These are phyloP conservation scores for Phascolomyces articulosus DNA, from an alignment of 371 early-diverging fungal genomes.

Conservation along the genomic window DNA sequence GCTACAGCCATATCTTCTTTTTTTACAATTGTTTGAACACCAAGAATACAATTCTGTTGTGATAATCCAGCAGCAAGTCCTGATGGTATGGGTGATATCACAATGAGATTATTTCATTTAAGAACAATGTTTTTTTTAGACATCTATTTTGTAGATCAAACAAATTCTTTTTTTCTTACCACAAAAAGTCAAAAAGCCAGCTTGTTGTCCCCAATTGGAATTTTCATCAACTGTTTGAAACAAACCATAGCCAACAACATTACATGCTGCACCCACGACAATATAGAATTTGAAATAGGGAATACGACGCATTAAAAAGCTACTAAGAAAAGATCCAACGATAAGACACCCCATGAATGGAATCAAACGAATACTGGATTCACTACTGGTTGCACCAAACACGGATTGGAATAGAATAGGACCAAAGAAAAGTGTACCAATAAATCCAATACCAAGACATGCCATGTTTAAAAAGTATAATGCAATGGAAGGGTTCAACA, in stretches of 20 bases:
- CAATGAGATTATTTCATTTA: too few species aligned
- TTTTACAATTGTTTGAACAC: constrained; percentile 56
- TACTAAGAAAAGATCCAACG: constrained; percentile 33
- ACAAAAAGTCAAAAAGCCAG: constrained; percentile 39
- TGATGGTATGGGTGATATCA: too few species aligned
- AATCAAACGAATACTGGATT: constrained; percentile 49
- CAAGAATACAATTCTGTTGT: constrained; percentile 64
- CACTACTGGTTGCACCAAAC: constrained; percentile 39
- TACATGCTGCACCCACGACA: constrained; percentile 24
- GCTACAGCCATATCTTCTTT: constrained; percentile 65
- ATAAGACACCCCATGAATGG: constrained; percentile 48
- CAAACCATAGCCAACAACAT: constrained; percentile 44
- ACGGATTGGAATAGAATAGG: constrained; percentile 62
- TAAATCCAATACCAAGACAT: constrained; percentile 37
- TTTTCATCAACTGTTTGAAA: constrained; percentile 35
- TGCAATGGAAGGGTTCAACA: constrained; percentile 10
- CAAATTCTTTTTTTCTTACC: constrained; percentile 16
- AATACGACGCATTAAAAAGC: constrained; percentile 20
- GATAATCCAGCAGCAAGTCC: constrained; percentile 61
- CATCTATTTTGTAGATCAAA: too few species aligned
- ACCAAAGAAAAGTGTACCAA: constrained; percentile 72
- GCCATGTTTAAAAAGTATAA: constrained; percentile 15
- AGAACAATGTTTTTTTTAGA: too few species aligned
- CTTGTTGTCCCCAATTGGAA: constrained; percentile 40
- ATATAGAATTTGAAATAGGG: constrained; percentile 36